phyloP scores from a whole-genome alignment of 495 filamentous ascomycete genomes.

The Neurospora tetrasperma region DNA sequence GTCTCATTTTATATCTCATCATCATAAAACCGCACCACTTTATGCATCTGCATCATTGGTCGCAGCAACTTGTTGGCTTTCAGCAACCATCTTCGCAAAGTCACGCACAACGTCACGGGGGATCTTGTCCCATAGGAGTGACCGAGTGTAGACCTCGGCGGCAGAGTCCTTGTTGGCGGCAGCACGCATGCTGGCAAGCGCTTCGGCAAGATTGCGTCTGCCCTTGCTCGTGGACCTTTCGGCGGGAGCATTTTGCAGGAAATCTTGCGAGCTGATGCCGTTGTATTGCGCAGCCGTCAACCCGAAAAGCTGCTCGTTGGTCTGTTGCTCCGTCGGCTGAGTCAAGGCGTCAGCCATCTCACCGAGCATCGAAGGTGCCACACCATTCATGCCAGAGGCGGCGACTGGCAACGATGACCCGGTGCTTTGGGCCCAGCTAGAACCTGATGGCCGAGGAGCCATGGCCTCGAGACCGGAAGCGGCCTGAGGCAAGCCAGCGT shows the following conservation, averaged over 20 bases:
- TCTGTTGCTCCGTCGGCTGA: constrained; percentile 71
- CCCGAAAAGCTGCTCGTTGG: constrained; percentile 81
- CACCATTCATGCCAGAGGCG: constrained; percentile 40
- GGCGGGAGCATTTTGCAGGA: constrained; percentile 40
- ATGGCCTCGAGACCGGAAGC: constrained; percentile 36
- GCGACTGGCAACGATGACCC: constrained; percentile 41
- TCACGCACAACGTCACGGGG: constrained; percentile 84
- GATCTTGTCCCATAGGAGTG: constrained; percentile 89
- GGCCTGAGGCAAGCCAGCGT: constrained; percentile 52
- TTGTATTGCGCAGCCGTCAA: constrained; percentile 85
- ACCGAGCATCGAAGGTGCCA: constrained; percentile 57
- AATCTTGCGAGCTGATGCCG: constrained; percentile 63
- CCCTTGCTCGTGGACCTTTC: constrained; percentile 41
- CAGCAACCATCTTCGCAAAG: constrained; percentile 80
- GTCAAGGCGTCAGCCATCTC: constrained; percentile 64
- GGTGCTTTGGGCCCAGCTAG: constrained; percentile 34
- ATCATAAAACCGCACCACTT: constrained; percentile 8
- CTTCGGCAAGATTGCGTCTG: constrained; percentile 70
- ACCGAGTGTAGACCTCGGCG: constrained; percentile 84
- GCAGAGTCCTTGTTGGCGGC: constrained; percentile 52
- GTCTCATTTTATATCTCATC: constrained; percentile 3
- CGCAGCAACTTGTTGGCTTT: constrained; percentile 31
- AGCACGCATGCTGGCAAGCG: constrained; percentile 64
- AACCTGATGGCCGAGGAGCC: constrained; percentile 40
- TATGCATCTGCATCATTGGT: constrained; percentile 30